Base-by-base conservation (phyloP, 805 yeast species). In the Metschnikowia dekortorum region DNA sequence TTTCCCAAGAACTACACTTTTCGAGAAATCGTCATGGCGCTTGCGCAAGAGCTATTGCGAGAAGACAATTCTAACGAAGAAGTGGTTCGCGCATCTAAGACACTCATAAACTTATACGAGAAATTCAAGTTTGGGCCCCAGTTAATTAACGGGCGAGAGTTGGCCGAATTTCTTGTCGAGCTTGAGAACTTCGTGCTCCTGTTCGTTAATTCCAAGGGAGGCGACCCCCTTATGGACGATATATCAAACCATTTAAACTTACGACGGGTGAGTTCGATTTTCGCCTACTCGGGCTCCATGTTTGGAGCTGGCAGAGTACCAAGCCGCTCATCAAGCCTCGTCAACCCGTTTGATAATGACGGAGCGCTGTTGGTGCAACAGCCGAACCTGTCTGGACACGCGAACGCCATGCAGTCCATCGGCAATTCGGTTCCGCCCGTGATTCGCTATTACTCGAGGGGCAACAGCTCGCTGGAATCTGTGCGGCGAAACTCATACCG, bases 71-170 rank as follows among this genome's bases (percentile, higher is more conserved):
- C 51, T 16, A 50, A 54, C 36, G 41, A 29, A 38, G 55, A 53
- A 10, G 44, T 49, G 33, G 42, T 54, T 4, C 59, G 59, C 10
- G 56, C 63, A 30, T 39, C 61, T 4, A 49, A 46, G 4, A 39
- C 56, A 26, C 55, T 70, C 37, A 68, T 82, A 4, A 70, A 69
- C 3, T 64, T 80, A 11, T 90, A 89, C 67, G 96, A 90, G 56
- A 69, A 71, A 45, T 73, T 85, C 35, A 71, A 89, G 52, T 90
- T 82, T 64, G 79, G 92, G 6, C 86, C 87, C 2, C 64, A 71
- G 16, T 73, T 81, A 14, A 80, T 89, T 14, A 66, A 77, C 0
- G 82, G 84, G 54, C 71, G 68, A 4, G 85, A 84, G 38, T 81
- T 90, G 59, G 65, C 80, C 30, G 75, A 71, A 39, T 82, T 88